Evolutionary conservation across 306 rosid species (phyloP).

Genomic region (Ceratonia siliqua): DNA sequence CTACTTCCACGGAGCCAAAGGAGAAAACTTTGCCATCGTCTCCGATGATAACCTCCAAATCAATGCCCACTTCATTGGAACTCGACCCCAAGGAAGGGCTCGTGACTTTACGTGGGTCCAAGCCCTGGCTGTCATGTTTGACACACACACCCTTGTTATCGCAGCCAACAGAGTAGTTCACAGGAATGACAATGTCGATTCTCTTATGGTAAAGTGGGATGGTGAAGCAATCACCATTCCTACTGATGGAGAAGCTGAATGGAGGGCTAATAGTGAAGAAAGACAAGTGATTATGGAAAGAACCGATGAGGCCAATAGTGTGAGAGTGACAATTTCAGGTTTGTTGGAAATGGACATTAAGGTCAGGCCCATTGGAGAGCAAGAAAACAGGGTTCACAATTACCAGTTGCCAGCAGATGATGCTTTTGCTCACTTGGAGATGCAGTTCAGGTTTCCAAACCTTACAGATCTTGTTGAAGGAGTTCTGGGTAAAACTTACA

Average conservation of each 20-base stretch:
- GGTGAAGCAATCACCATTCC: slow-evolving; percentile 48
- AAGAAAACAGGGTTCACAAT: slow-evolving; percentile 68
- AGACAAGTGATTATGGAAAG: slow-evolving; percentile 66
- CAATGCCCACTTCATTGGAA: slow-evolving; percentile 80
- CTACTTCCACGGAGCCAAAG: slow-evolving; percentile 83
- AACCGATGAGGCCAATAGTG: slow-evolving; percentile 60
- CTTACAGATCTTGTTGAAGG: slow-evolving; percentile 62
- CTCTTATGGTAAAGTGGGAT: slow-evolving; percentile 58
- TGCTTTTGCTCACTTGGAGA: slow-evolving; percentile 75
- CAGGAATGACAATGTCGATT: slow-evolving; percentile 60
- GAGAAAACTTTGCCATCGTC: slow-evolving; percentile 67
- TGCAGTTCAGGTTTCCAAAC: slow-evolving; percentile 59
- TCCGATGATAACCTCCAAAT: slow-evolving; percentile 68
- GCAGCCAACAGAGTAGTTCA: slow-evolving; percentile 61
- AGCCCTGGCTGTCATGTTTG: slow-evolving; percentile 69
- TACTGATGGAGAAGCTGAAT: slow-evolving; percentile 58
- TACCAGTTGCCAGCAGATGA: slow-evolving; percentile 60
- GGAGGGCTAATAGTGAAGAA: slow-evolving; percentile 50
- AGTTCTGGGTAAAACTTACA: slow-evolving; percentile 72
- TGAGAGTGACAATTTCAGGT: slow-evolving; percentile 58
- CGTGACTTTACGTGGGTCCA: slow-evolving; percentile 90
- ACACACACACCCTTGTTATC: slow-evolving; percentile 61
- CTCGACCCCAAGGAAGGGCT: slow-evolving; percentile 69
- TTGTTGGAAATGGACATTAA: slow-evolving; percentile 60
- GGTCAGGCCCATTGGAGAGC: slow-evolving; percentile 61